These are phyloP conservation scores for Triticum dicoccoides DNA, from an alignment of 176 grass and related monocot genomes.

Conservation along the genomic window DNA sequence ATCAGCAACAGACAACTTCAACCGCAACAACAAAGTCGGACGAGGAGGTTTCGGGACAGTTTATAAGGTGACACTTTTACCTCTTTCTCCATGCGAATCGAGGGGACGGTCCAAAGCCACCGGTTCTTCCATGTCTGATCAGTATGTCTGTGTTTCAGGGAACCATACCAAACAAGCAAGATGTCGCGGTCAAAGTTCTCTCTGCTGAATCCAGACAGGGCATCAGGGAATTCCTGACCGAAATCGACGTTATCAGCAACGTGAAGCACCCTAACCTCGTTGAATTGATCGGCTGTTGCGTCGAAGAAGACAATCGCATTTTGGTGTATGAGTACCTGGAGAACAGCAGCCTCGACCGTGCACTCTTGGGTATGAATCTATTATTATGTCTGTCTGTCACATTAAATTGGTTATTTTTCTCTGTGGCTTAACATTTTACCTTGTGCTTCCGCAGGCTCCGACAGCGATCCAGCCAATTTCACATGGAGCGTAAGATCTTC, in stretches of 20 bases:
- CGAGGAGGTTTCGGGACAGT: slow-evolving; percentile 82
- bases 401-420: neutral
- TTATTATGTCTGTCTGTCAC: neutral
- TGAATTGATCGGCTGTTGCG: slow-evolving; percentile 84
- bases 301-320: slow-evolving; percentile 68
- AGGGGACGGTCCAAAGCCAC: neutral
- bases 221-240: slow-evolving; percentile 86
- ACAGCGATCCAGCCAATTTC: slow-evolving; percentile 64
- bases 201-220: slow-evolving; percentile 92
- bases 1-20: slow-evolving; percentile 79
- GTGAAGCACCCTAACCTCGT: slow-evolving; percentile 93
- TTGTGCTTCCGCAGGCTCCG: slow-evolving; percentile 47
- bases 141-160: slow-evolving; percentile 42
- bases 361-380: slow-evolving; percentile 63
- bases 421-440: slow-evolving; percentile 4
- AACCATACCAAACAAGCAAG: slow-evolving; percentile 47
- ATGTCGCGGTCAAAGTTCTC: slow-evolving; percentile 82
- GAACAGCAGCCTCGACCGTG: slow-evolving; percentile 79
- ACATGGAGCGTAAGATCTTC: slow-evolving; percentile 73
- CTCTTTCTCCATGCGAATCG: neutral
- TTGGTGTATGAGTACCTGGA: slow-evolving; percentile 86
- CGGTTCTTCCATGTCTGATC: neutral
- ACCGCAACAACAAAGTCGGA: slow-evolving; percentile 62
- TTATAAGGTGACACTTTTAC: slow-evolving; percentile 57
- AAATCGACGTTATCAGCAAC: slow-evolving; percentile 81